Base-by-base conservation (phyloP, 495 filamentous ascomycete species). In the Talaromyces thailandensis region DNA sequence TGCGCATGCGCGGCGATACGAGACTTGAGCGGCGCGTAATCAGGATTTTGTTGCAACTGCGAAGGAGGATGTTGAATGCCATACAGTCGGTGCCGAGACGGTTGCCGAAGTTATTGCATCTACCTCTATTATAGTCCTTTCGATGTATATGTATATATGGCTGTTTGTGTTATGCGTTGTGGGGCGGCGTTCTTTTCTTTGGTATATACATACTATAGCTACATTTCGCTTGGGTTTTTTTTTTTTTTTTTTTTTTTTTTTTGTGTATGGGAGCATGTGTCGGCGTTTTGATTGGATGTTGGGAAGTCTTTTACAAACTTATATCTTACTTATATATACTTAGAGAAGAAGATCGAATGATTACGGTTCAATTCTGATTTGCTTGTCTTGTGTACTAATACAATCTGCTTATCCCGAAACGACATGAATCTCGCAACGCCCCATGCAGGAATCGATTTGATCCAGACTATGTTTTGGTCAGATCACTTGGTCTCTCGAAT, bases 21-120 rank as follows among this genome's bases (percentile, higher is more conserved):
- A 82, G 89, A 65, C 75, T 96, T 1, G 91, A 96, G 73, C 82
- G 87, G 63, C 84, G 89, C n/a, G 77, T 96, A 43, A 76, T 83
- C 52, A 77, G 84, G 8, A 80, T 90, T 9, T 76, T 90, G 63
- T 78, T 81, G 29, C 79, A 86, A 50, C 75, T 83, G 16, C 83
- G 84, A 70, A 82, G 85, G 53, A 82, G 86, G 56, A 70, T 84
- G 60, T 73, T 81, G 61, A 83, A 76, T 58, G 64, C 88, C 32
- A 73, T 57, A 8, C 28, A 21, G 11, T 12, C 67, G 52, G 55
- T 68, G 21, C 58, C 76, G 35, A 62, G 69, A 56, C 65, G 69
- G 25, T 45, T 69, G n/a, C 64, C 58, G 21, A 60, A 63, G 40
- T 60, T 68, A 63, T 71, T 68, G 64, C 62, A 31, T 51, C 21